phyloP scores from a whole-genome alignment of 805 yeast species.

The Wickerhamia fluorescens region DNA sequence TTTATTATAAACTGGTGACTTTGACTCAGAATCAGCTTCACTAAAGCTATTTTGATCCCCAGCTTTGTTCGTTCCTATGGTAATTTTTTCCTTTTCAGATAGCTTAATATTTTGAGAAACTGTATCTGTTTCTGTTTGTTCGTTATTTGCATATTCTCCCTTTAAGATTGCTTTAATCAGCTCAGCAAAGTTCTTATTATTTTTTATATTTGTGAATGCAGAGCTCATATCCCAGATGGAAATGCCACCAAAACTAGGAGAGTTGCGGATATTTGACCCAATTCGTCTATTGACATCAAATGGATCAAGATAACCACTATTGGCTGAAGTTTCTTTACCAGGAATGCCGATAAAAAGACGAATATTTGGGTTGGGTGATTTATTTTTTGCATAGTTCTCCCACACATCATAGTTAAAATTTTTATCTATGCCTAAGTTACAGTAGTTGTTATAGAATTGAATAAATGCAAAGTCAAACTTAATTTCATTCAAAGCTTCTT shows the following conservation, averaged over 20 bases:
- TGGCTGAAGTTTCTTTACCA: slow-evolving; percentile 27
- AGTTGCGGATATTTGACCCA: slow-evolving; percentile 9
- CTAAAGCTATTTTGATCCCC: no score
- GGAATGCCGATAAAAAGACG: slow-evolving; percentile 31
- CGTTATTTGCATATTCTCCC: no score
- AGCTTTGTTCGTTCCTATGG: no score
- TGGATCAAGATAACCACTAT: slow-evolving; percentile 24
- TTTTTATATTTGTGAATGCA: slow-evolving; percentile 38
- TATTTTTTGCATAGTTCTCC: slow-evolving; percentile 22
- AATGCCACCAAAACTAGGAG: slow-evolving; percentile 52
- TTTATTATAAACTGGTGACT: no score
- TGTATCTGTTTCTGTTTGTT: no score
- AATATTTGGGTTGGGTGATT: slow-evolving; percentile 27
- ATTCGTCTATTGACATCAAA: slow-evolving; percentile 11
- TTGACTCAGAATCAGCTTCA: no score
- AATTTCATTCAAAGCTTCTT: slow-evolving; percentile 18
- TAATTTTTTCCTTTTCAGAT: no score
- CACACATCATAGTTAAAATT: slow-evolving; percentile 31
- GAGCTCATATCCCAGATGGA: slow-evolving; percentile 82
- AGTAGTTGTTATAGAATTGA: slow-evolving; percentile 39
- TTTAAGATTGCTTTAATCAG: slow-evolving; percentile 1
- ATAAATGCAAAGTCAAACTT: slow-evolving; percentile 31
- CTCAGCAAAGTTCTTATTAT: slow-evolving; percentile 1
- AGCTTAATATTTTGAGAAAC: no score
- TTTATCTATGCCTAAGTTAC: slow-evolving; percentile 16